Conservation (phyloP, 1,139 yeast genomes). For the Diutina neorugosa region DNA sequence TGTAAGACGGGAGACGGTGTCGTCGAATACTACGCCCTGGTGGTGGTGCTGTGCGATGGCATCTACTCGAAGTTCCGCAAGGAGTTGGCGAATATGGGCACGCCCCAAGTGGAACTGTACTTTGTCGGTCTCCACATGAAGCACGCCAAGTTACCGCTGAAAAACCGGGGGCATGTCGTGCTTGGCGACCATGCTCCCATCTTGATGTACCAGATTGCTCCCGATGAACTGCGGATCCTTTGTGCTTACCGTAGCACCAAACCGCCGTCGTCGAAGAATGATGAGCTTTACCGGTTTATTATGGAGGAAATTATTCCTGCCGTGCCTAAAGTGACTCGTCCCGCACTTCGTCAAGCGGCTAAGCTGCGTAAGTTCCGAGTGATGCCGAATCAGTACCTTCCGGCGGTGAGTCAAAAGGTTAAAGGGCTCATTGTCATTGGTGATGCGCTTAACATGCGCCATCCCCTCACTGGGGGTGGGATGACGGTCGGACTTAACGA, state of each 20-base stretch:
- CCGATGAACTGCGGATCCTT: conserved; percentile 72
- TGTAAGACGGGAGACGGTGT: conserved; percentile 19
- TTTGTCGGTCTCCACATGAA: conserved; percentile 74
- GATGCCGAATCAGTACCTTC: conserved; percentile 90
- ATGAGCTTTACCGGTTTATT: conserved; percentile 53
- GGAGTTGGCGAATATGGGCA: conserved; percentile 42
- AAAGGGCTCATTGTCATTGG: conserved; percentile 84
- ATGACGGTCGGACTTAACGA: conserved; percentile 97
- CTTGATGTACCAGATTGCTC: conserved; percentile 75
- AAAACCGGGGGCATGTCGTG: conserved; percentile 80
- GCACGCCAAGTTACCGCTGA: conserved; percentile 61
- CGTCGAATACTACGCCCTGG: conserved; percentile 37
- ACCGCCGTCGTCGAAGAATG: conserved; percentile 54
- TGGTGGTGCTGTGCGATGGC: conserved; percentile 84
- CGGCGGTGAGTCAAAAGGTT: conserved; percentile 53
- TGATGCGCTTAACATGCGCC: conserved; percentile 95
- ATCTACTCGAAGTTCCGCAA: conserved; percentile 88
- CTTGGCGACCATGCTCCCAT: conserved; percentile 83
- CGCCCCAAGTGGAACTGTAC: conserved; percentile 66
- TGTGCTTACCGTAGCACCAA: conserved; percentile 75
- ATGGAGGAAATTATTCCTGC: conserved; percentile 47
- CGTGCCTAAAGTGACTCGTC: conserved; percentile 51
- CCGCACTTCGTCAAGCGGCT: conserved; percentile 46
- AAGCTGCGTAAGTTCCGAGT: conserved; percentile 46
- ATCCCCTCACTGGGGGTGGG: conserved; percentile 98